These are phyloP conservation scores for Tricholoma bakamatsutake DNA, from an alignment of 768 basidiomycete genomes.

Conservation along the genomic window DNA sequence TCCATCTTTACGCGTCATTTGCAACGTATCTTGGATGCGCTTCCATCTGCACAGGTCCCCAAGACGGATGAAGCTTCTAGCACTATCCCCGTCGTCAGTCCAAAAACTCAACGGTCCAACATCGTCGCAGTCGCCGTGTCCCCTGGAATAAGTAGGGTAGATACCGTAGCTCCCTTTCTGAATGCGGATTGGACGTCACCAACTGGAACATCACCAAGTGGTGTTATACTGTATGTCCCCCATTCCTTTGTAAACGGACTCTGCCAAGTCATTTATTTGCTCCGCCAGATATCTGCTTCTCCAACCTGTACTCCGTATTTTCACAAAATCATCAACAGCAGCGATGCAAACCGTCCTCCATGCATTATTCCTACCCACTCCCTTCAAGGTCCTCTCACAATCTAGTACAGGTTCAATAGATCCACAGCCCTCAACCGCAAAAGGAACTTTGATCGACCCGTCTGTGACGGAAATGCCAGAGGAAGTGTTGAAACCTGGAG, in stretches of 20 bases:
- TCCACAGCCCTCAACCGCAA: slow-evolving; percentile 5
- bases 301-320: slow-evolving; percentile 60
- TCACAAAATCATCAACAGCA: slow-evolving; percentile 61
- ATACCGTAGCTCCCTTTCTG: slow-evolving; percentile 56
- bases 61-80: slow-evolving; percentile 30
- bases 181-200: slow-evolving; percentile 39
- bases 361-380: slow-evolving; percentile 75
- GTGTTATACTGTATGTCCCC: slow-evolving; percentile 43
- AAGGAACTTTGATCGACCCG: slow-evolving; percentile 10
- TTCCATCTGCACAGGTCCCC: slow-evolving; percentile 59
- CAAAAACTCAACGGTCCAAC: slow-evolving; percentile 55
- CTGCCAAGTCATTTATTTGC: neutral
- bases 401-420: neutral
- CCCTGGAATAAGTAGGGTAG: slow-evolving; percentile 69
- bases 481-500: slow-evolving; percentile 73
- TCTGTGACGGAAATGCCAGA: slow-evolving; percentile 29
- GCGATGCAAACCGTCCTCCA: slow-evolving; percentile 78
- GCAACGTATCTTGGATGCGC: slow-evolving; percentile 78
- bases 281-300: slow-evolving; percentile 53
- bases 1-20: slow-evolving; percentile 69
- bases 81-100: slow-evolving; percentile 30
- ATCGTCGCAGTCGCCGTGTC: slow-evolving; percentile 70
- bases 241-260: slow-evolving; percentile 4
- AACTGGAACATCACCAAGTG: slow-evolving; percentile 32
- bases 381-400: slow-evolving; percentile 52